Evolutionary conservation across 352 stramenopile species (phyloP).

Genomic region (Pythium dissimile): DNA sequence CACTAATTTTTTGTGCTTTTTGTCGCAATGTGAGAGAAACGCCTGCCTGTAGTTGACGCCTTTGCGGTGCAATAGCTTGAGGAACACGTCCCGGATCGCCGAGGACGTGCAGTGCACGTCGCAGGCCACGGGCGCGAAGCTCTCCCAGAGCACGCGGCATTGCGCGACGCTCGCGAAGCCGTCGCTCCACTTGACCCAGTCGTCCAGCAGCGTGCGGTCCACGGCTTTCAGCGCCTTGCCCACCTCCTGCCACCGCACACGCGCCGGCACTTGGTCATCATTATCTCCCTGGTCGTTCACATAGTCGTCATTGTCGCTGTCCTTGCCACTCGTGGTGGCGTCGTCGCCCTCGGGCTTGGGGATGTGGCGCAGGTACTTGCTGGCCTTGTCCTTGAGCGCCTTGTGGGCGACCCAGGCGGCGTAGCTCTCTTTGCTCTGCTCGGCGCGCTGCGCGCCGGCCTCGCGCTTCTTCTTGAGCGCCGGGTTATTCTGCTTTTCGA

Average conservation of each 20-base stretch:
- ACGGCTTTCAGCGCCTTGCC: conserved; percentile 88
- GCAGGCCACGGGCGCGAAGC: conserved; percentile 77
- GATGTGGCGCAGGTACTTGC: conserved; percentile 71
- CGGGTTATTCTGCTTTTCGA: conserved; percentile 66
- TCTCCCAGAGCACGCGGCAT: conserved; percentile 85
- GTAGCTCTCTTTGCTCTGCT: conserved; percentile 75
- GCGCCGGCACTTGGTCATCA: conserved; percentile 21
- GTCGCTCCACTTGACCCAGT: conserved; percentile 83
- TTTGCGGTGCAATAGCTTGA: conserved; percentile 89
- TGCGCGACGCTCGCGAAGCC: conserved; percentile 44
- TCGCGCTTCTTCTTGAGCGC: conserved; percentile 50
- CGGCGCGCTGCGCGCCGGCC: conserved; percentile 32
- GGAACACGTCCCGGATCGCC: conserved; percentile 83
- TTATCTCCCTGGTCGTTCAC: conserved; percentile 29
- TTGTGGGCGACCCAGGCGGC: conserved; percentile 77
- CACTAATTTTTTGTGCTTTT: conserved; percentile 56
- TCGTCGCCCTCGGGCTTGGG: conserved; percentile 34
- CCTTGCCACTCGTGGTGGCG: conserved; percentile 21
- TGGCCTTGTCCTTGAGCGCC: conserved; percentile 67
- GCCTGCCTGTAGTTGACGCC: conserved; percentile 83
- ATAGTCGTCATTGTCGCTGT: conserved; percentile 26
- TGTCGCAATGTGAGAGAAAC: conserved; percentile 65
- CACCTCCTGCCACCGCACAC: conserved; percentile 72
- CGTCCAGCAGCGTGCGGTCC: conserved; percentile 73
- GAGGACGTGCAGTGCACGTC: conserved; percentile 88